A percentile compares a stretch with the other conserved stretches of the same genome.
Evolutionary conservation across 768 basidiomycete genomes (phyloP).

Genomic region (Boletus barrowsii): DNA sequence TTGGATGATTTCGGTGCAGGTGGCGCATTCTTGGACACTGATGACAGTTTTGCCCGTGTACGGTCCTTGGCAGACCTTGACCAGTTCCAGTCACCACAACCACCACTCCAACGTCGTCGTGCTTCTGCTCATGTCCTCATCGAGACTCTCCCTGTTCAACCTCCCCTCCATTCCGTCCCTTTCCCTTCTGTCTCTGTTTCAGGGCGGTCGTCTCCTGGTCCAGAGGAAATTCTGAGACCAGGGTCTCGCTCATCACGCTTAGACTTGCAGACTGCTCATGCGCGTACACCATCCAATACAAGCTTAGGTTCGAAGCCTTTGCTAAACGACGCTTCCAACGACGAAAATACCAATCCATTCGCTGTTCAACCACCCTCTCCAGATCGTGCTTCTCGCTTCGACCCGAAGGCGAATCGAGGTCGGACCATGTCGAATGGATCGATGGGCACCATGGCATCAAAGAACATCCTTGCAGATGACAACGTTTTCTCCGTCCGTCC

Average conservation of each 20-base stretch:
- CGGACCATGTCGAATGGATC: constrained; percentile 47
- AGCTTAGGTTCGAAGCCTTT: constrained; percentile 50
- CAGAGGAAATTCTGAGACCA: constrained; percentile 37
- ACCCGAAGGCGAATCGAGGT: constrained; percentile 37
- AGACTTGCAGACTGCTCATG: constrained; percentile 34
- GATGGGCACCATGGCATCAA: constrained; percentile 37
- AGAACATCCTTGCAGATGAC: constrained; percentile 38
- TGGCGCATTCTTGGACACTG: constrained; percentile 45
- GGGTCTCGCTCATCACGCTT: constrained; percentile 34
- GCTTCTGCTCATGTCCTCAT: constrained; percentile 49
- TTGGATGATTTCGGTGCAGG: constrained; percentile 52
- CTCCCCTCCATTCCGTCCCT: constrained; percentile 52
- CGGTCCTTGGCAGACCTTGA: constrained; percentile 60
- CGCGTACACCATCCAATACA: constrained; percentile 47
- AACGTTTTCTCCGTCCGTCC: constrained; percentile 71
- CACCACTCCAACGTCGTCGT: constrained; percentile 46
- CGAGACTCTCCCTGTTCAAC: constrained; percentile 38
- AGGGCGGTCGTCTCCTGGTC: constrained; percentile 47
- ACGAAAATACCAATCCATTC: constrained; percentile 34
- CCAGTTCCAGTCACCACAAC: constrained; percentile 40
- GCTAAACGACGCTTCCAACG: constrained; percentile 38
- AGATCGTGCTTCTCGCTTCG: constrained; percentile 40
- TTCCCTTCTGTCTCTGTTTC: constrained; percentile 56
- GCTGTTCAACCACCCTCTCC: constrained; percentile 36
- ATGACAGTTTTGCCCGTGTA: constrained; percentile 40